A percentile compares a stretch with the other conserved stretches of the same genome.
Conservation (phyloP, 768 basidiomycete genomes). For the Multifurca ochricompacta region DNA sequence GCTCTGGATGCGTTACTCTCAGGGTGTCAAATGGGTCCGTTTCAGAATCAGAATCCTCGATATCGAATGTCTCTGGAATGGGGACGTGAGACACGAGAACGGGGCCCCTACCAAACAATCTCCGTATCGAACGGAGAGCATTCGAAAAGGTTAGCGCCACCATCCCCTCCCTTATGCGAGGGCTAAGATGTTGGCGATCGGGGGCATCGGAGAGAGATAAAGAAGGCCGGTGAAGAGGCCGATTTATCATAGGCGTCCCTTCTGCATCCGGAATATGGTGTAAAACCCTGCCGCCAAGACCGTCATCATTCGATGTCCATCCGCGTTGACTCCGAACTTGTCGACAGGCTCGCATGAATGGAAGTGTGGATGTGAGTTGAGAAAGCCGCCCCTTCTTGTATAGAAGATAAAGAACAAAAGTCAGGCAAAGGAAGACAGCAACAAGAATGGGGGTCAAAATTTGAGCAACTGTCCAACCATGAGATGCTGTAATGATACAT, state of each 20-base stretch:
- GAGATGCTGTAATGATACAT: slow-evolving; percentile 15
- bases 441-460: slow-evolving; percentile 12
- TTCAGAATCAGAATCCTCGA: slow-evolving; percentile 3
- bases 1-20: neutral
- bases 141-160: neutral
- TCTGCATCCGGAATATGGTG: neutral
- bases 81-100: slow-evolving; percentile 6
- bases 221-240: neutral
- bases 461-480: slow-evolving; percentile 1
- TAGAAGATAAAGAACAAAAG: neutral
- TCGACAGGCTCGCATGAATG: slow-evolving; percentile 6
- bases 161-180: neutral
- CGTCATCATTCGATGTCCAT: neutral
- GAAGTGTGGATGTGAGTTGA: neutral
- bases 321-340: neutral
- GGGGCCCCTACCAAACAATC: slow-evolving; percentile 11
- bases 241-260: slow-evolving; percentile 12
- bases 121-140: slow-evolving; percentile 1
- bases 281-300: neutral
- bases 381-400: slow-evolving; percentile 5
- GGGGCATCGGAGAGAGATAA: neutral
- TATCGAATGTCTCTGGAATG: slow-evolving; percentile 1
- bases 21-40: slow-evolving; percentile 1
- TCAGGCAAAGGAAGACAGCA: neutral
- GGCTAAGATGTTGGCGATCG: neutral